A percentile compares a stretch with the other conserved stretches of the same genome.
Evolutionary conservation across 208 protist species (phyloP).

Genomic region (Crithidia expoeki): DNA sequence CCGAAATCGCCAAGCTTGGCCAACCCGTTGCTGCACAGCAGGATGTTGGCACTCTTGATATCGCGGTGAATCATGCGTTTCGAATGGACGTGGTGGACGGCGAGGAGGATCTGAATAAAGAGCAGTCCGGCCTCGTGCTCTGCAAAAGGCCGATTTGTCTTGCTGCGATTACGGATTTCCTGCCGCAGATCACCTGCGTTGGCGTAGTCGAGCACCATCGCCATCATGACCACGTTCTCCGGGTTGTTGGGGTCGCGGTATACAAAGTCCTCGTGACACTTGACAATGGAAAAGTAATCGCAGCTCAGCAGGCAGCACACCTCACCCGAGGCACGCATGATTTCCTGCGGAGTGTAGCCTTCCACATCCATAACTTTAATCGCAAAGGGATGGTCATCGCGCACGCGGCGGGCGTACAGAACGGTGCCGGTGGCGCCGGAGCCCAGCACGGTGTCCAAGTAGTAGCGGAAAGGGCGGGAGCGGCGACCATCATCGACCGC

Average conservation of each 20-base stretch:
- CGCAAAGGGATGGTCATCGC: constrained; percentile 59
- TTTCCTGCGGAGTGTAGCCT: constrained; percentile 48
- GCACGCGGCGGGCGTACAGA: constrained; percentile 57
- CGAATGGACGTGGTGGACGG: constrained; percentile 85
- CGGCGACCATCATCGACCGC: background rate
- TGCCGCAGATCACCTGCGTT: constrained; percentile 84
- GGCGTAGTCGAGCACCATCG: constrained; percentile 85
- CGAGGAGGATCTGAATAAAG: constrained; percentile 80
- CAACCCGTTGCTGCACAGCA: constrained; percentile 77
- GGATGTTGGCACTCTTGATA: constrained; percentile 87
- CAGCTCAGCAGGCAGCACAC: constrained; percentile 75
- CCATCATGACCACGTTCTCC: constrained; percentile 65
- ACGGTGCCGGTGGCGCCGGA: constrained; percentile 64
- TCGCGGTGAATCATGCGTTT: constrained; percentile 88
- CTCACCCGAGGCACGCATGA: constrained; percentile 74
- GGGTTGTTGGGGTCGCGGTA: constrained; percentile 53
- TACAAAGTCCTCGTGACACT: constrained; percentile 76
- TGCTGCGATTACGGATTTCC: constrained; percentile 66
- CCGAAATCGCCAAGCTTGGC: constrained; percentile 90
- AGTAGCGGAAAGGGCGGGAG: constrained; percentile 48
- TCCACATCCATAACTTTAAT: constrained; percentile 77
- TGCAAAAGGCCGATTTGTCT: constrained; percentile 47
- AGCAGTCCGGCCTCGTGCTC: constrained; percentile 76
- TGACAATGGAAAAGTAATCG: constrained; percentile 82
- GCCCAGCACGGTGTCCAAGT: constrained; percentile 65